Evolutionary conservation across 2,329 filamentous ascomycete genomes (phyloP), one percentile per base, ranked within the genome.

Genomic region (Alternaria gaisen): DNA sequence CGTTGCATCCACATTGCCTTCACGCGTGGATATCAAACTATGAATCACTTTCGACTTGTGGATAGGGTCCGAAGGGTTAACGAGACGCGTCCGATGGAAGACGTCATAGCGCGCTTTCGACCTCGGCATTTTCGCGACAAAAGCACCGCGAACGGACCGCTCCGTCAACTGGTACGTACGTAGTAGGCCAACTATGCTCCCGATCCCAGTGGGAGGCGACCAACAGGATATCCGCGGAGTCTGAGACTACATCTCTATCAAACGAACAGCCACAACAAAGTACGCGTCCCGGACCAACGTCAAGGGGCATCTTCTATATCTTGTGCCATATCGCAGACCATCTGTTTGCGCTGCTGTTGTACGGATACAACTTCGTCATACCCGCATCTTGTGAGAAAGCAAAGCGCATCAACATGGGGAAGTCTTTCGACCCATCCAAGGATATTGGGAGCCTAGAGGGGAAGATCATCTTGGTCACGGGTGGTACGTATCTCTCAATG

Each of bases 391-490:
- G 12, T 48, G 46, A 65, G 20, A 18, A 34, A 20, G 24, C 62
- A 11, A 48, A 34, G 11, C 64, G 24, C 22, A 56, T 71, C 56
- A 47, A 52, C 9, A 68, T 68, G 61, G 63, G 63, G 4, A 66
- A 69, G 26, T 64, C 52, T 2, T 78, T 78, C 57, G 61, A 72
- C 38, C 75, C 74, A 11, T 66, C 65, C 11, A 63, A 43, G 38
- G 69, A 72, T 44, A 63, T 72, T 56, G 68, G 62, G 1, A 71
- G 64, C 36, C 58, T 78, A 3, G 66, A 65, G 28, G 75, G 75
- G 58, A 77, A 76, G 50, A 67, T 78, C 16, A 70, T 78, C n/a
- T 52, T 79, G 0, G 74, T 78, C 14, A 79, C 76, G 9, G 76
- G 76, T 40, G 76, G 76, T 77, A 74, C 22, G 67, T 44, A 46